Conservation (phyloP, 352 stramenopile genomes). For the Phytophthora kernoviae region DNA sequence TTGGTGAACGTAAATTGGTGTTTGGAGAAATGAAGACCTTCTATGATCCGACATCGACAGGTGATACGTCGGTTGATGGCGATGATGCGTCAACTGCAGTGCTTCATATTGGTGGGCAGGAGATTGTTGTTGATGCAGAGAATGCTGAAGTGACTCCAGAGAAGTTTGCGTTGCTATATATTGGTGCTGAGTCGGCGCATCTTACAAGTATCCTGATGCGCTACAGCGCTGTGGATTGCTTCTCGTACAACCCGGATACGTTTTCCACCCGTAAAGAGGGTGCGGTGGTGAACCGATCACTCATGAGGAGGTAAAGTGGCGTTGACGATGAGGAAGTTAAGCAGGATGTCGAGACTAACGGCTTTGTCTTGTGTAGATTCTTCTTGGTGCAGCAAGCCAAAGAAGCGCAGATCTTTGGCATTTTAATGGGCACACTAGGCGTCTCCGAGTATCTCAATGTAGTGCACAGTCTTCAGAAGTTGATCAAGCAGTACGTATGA, state of each 20-base stretch:
- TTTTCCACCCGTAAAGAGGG: constrained; percentile 58
- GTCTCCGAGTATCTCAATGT: constrained; percentile 93
- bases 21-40: constrained; percentile 75
- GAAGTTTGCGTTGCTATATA: constrained; percentile 65
- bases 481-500: constrained; percentile 83
- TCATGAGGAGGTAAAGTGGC: constrained; percentile 57
- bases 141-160: constrained; percentile 43
- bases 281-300: constrained; percentile 63
- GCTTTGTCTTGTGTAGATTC: constrained; percentile 36
- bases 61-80: background rate
- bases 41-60: constrained; percentile 54
- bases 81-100: constrained; percentile 10
- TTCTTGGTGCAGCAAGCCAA: constrained; percentile 93
- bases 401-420: constrained; percentile 94
- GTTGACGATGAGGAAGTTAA: background rate
- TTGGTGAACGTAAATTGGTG: constrained; percentile 48
- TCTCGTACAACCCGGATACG: constrained; percentile 72
- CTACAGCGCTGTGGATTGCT: constrained; percentile 68
- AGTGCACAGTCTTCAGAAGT: constrained; percentile 83
- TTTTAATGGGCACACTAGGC: constrained; percentile 96
- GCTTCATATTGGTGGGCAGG: constrained; percentile 65
- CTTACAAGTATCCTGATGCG: constrained; percentile 86
- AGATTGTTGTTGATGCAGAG: constrained; percentile 40
- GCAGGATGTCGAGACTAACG: constrained; percentile 1
- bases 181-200: constrained; percentile 77